A percentile compares a stretch with the other conserved stretches of the same genome.
Conservation (phyloP, 352 stramenopile species). For the Pythium pyrilobum region DNA sequence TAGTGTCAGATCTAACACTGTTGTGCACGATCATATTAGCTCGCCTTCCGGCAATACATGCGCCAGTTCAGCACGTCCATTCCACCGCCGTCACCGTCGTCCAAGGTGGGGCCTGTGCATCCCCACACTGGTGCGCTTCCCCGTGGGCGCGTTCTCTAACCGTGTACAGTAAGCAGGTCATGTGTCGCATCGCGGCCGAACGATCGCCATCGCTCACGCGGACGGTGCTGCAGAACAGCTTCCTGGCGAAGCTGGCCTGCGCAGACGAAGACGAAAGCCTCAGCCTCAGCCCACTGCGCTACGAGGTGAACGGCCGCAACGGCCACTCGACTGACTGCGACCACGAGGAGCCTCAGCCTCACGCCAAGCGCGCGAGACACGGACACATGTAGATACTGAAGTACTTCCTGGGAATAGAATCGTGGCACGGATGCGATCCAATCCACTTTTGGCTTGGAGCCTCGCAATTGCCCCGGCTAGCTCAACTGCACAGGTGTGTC, state of each 20-base stretch:
- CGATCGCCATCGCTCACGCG: not conserved
- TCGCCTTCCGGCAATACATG: constrained; percentile 56
- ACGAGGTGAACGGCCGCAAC: too few species aligned
- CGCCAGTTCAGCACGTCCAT: constrained; percentile 59
- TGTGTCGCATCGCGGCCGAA: not conserved
- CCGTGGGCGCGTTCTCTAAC: too few species aligned
- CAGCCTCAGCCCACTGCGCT: not conserved
- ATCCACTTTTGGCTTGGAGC: too few species aligned
- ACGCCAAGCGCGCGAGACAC: too few species aligned
- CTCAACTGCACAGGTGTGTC: too few species aligned
- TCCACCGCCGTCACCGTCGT: constrained; percentile 61
- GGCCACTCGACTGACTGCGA: too few species aligned
- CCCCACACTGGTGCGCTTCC: not conserved
- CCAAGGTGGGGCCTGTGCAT: constrained; percentile 33
- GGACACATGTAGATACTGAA: too few species aligned
- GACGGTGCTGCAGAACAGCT: not conserved
- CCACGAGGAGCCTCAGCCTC: too few species aligned
- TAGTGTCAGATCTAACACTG: not conserved
- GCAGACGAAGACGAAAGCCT: not conserved
- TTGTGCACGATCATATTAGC: constrained; percentile 14
- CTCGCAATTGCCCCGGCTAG: too few species aligned
- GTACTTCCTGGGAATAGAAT: too few species aligned
- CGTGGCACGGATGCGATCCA: too few species aligned
- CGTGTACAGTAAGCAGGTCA: too few species aligned
- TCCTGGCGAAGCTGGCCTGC: not conserved